Evolutionary conservation across 768 basidiomycete genomes (phyloP).

Genomic region (Cystoderma amianthinum): DNA sequence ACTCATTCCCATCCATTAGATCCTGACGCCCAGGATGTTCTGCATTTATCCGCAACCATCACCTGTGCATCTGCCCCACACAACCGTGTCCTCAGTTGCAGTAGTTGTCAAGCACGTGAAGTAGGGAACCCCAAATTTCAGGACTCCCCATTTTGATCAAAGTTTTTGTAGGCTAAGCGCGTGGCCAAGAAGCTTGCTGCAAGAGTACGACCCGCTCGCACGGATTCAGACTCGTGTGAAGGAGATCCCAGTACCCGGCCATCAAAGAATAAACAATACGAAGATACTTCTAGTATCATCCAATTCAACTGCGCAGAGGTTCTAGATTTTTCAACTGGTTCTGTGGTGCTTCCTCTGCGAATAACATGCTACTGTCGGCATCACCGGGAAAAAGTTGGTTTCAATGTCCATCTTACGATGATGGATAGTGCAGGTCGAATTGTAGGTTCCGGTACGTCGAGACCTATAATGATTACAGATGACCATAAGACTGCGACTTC

Average conservation of each 20-base stretch:
- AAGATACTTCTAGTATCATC: conserved; percentile 80
- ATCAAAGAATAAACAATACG: conserved; percentile 40
- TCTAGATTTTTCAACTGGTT: conserved; percentile 84
- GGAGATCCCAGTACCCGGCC: conserved; percentile 33
- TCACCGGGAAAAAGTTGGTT: conserved; percentile 95
- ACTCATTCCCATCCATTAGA: conserved; percentile 5
- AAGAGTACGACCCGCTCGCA: conserved; percentile 70
- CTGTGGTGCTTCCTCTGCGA: conserved; percentile 83
- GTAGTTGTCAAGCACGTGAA: conserved; percentile 86
- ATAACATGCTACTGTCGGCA: conserved; percentile 99
- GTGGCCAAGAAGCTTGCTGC: conserved; percentile 85
- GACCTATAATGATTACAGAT: conserved; percentile 98
- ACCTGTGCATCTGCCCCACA: conserved; percentile 79
- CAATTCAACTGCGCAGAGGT: conserved; percentile 93
- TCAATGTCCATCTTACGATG: conserved; percentile 85
- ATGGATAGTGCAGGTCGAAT: conserved; percentile 72
- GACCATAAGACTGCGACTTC: conserved; percentile 83
- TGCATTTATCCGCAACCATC: conserved; percentile 67
- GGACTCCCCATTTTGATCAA: not conserved
- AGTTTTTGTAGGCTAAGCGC: conserved; percentile 63
- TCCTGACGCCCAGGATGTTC: conserved; percentile 66
- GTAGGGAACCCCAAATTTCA: conserved; percentile 28
- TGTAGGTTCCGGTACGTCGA: conserved; percentile 75
- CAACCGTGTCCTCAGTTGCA: conserved; percentile 71
- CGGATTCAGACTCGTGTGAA: conserved; percentile 66